These are phyloP conservation scores for Paraphoma sp. DNA, from an alignment of 2,329 filamentous ascomycete species.

Conservation along the genomic window DNA sequence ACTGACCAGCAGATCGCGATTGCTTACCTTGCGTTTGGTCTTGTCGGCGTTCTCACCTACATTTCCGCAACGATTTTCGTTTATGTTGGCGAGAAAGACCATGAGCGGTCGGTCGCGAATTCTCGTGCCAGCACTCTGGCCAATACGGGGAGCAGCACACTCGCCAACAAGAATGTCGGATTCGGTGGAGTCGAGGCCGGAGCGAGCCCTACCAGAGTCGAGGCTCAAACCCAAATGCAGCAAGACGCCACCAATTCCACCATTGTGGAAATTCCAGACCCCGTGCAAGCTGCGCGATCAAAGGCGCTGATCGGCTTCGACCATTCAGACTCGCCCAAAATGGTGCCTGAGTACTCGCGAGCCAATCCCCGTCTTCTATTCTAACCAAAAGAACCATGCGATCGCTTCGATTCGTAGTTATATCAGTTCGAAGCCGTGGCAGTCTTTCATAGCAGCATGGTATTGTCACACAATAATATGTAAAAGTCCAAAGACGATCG, in stretches of 20 bases:
- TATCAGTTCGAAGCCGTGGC: too few species aligned
- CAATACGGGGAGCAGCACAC: slow-evolving; percentile 1
- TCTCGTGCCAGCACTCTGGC: slow-evolving; percentile 5
- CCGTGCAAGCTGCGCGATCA: not conserved
- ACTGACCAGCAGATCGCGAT: slow-evolving; percentile 25
- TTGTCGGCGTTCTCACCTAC: slow-evolving; percentile 31
- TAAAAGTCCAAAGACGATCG: too few species aligned
- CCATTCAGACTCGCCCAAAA: not conserved
- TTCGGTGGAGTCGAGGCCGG: not conserved
- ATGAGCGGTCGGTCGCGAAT: slow-evolving; percentile 19
- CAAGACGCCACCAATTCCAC: not conserved
- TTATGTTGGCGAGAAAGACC: slow-evolving; percentile 33
- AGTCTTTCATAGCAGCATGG: too few species aligned
- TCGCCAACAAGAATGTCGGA: not conserved
- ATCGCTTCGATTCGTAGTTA: too few species aligned
- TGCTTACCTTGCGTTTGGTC: slow-evolving; percentile 26
- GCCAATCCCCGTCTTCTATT: not conserved
- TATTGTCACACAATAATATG: too few species aligned
- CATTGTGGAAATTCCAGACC: not conserved
- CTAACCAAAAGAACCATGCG: not conserved
- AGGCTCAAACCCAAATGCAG: not conserved
- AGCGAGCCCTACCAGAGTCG: not conserved
- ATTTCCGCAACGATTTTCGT: slow-evolving; percentile 32
- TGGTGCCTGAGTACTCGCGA: not conserved
- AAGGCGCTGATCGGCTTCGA: not conserved